Conservation (phyloP, 208 protist genomes). For the Angomonas deanei region DNA sequence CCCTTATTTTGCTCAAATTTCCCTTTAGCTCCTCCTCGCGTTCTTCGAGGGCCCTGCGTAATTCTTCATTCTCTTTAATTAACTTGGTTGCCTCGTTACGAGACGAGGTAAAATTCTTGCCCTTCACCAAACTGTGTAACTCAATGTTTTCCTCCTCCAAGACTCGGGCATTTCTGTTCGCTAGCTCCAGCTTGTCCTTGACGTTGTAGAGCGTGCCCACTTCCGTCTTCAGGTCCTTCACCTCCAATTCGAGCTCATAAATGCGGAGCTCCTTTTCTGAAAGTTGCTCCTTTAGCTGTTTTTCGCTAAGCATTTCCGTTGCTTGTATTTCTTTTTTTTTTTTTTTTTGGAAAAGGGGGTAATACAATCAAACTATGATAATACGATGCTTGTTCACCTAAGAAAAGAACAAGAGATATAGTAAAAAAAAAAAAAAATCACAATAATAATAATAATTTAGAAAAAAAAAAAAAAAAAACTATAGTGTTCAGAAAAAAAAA, state of each 20-base stretch:
- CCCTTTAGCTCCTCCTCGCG: slow-evolving; percentile 7
- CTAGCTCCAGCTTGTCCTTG: slow-evolving; percentile 58
- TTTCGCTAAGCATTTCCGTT: background rate
- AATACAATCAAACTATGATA: slow-evolving; percentile 7
- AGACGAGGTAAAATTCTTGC: slow-evolving; percentile 12
- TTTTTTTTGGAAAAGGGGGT: slow-evolving; percentile 6
- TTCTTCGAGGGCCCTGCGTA: slow-evolving; percentile 19
- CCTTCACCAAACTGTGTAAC: slow-evolving; percentile 35
- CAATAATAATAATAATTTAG: background rate
- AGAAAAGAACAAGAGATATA: slow-evolving; percentile 6
- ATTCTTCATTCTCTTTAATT: slow-evolving; percentile 50
- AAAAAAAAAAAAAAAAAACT: slow-evolving; percentile 7
- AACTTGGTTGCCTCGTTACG: slow-evolving; percentile 39
- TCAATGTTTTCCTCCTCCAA: slow-evolving; percentile 78
- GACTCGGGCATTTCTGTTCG: slow-evolving; percentile 67
- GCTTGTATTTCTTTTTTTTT: slow-evolving; percentile 5
- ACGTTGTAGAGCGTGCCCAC: slow-evolving; percentile 45
- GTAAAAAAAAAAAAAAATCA: background rate
- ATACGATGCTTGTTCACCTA: background rate
- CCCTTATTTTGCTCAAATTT: background rate
- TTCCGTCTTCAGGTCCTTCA: slow-evolving; percentile 45
- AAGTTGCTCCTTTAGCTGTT: slow-evolving; percentile 33
- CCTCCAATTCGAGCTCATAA: slow-evolving; percentile 61
- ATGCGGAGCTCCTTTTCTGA: slow-evolving; percentile 61
- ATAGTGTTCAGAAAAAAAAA: too few relatives aligned